phyloP scores from a whole-genome alignment of 495 filamentous ascomycete species.

The Chaetomidium leptoderma region DNA sequence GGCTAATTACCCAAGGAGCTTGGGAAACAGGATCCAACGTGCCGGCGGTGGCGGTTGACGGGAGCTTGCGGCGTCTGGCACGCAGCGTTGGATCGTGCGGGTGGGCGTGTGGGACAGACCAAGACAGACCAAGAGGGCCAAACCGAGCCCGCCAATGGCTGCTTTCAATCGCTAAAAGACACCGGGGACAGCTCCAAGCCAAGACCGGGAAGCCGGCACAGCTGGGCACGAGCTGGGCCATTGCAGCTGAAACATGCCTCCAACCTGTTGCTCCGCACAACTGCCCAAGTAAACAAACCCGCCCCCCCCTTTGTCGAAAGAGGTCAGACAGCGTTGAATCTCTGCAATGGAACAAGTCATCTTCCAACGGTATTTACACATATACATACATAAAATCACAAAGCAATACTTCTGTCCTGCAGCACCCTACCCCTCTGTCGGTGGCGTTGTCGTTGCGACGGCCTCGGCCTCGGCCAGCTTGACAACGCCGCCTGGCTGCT shows the following conservation, averaged over 20 bases:
- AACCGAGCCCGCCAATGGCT: not conserved
- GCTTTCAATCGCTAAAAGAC: not conserved
- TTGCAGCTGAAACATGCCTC: not conserved
- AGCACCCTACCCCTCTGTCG: not conserved
- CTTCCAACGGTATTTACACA: not conserved
- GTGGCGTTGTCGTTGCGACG: not conserved
- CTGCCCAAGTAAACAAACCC: not conserved
- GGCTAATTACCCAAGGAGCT: too few relatives aligned
- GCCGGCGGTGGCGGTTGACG: too few relatives aligned
- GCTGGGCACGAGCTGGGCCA: too few relatives aligned
- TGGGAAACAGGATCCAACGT: too few relatives aligned
- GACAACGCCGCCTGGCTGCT: not conserved
- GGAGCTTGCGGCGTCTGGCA: too few relatives aligned
- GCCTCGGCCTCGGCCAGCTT: not conserved
- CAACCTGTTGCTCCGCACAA: not conserved
- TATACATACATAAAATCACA: not conserved
- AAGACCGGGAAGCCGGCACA: slow-evolving; percentile 9
- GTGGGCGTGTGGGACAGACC: too few relatives aligned
- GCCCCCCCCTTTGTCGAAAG: not conserved
- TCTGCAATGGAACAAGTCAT: not conserved
- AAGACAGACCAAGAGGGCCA: not conserved
- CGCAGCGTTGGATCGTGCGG: too few relatives aligned
- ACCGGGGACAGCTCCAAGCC: not conserved
- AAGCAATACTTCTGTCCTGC: not conserved
- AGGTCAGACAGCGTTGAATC: not conserved